A percentile compares a stretch with the other conserved stretches of the same genome.
These are phyloP conservation scores for Saccharomycopsis sp. DNA, from an alignment of 805 yeast species.

Conservation along the genomic window DNA sequence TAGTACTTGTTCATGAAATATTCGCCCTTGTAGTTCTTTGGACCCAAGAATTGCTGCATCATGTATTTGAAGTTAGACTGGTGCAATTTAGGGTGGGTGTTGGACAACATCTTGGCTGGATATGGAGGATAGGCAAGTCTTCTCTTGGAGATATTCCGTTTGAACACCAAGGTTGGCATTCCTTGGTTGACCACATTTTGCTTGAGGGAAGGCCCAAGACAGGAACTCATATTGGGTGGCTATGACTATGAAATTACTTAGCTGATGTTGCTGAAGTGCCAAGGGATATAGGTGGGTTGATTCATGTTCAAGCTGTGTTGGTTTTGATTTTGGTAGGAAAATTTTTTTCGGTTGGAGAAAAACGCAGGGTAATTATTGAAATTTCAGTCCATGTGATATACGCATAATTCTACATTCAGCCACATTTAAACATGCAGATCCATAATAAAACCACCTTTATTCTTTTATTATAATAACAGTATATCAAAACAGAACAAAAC, in stretches of 20 bases:
- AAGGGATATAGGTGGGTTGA: no score
- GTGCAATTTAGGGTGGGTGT: conserved; percentile 35
- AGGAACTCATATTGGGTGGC: conserved; percentile 45
- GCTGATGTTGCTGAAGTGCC: no score
- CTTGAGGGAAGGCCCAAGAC: conserved; percentile 41
- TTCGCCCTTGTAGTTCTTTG: conserved; percentile 76
- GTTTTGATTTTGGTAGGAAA: neutral
- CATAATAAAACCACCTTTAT: no score
- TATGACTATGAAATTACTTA: no score
- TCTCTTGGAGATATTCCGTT: conserved; percentile 25
- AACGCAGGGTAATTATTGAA: neutral
- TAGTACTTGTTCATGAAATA: conserved; percentile 70
- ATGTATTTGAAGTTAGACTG: conserved; percentile 54
- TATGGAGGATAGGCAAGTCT: conserved; percentile 49
- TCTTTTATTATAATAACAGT: no score
- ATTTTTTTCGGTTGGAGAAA: neutral
- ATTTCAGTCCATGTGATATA: neutral
- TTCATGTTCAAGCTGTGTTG: neutral
- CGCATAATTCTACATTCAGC: no score
- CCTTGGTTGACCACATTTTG: neutral
- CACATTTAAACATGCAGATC: no score
- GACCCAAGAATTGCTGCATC: conserved; percentile 74
- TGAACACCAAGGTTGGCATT: neutral
- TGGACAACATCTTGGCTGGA: conserved; percentile 38
- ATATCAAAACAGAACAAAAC: no score